Conservation (phyloP, 208 protist genomes). For the Acanthamoeba quina region DNA sequence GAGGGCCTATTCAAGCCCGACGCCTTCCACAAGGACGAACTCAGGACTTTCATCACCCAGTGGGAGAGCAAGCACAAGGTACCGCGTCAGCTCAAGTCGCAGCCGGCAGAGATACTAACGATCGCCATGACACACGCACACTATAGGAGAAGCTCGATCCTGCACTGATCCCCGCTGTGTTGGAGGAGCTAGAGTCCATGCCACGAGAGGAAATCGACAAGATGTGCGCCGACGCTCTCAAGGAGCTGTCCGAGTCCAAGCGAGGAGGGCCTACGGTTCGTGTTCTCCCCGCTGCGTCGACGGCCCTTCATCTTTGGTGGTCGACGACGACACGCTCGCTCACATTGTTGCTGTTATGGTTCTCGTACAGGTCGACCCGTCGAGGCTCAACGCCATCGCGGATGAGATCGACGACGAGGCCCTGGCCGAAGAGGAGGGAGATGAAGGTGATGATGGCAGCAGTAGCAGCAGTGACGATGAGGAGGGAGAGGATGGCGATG, state of each 20-base stretch:
- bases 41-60: neutral
- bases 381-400: neutral
- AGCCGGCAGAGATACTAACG: no score
- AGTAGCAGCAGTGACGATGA: neutral
- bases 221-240: neutral
- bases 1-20: conserved; percentile 12
- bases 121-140: no score
- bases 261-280: neutral
- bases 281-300: no score
- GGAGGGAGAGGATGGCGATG: neutral
- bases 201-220: conserved; percentile 22
- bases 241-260: neutral
- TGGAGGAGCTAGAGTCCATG: conserved; percentile 27
- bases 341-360: no score
- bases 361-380: no score
- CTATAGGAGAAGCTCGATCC: neutral
- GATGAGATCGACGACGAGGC: neutral
- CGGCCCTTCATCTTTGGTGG: neutral
- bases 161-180: neutral
- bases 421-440: neutral
- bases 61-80: conserved; percentile 8
- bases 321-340: neutral
- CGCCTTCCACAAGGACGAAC: conserved; percentile 20
- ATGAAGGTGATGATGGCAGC: neutral
- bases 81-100: neutral